A percentile compares a stretch with the other conserved stretches of the same genome.
phyloP scores from a whole-genome alignment of 257 asterid species.

The Rauvolfia tetraphylla region DNA sequence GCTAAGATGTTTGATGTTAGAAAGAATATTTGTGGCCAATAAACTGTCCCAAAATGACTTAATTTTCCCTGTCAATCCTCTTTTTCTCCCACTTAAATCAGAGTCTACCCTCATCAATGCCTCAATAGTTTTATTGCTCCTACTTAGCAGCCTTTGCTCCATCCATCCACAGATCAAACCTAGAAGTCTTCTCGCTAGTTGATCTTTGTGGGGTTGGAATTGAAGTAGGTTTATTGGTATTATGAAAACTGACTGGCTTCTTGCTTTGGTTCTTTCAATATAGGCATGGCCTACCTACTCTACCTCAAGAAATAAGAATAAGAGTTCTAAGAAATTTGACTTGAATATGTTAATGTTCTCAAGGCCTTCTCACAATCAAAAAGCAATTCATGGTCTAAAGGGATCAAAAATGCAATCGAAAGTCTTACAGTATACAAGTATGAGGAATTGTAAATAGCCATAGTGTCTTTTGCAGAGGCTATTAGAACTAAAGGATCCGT shows the following conservation, averaged over 20 bases:
- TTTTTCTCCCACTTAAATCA: slow-evolving; percentile 45
- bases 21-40: slow-evolving; percentile 39
- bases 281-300: slow-evolving; percentile 2
- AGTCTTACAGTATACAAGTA: slow-evolving; percentile 43
- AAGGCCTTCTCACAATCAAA: slow-evolving; percentile 6
- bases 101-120: slow-evolving; percentile 26
- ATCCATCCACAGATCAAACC: slow-evolving; percentile 14
- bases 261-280: slow-evolving; percentile 21
- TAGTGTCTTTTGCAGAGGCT: slow-evolving; percentile 36
- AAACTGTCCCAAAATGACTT: slow-evolving; percentile 3
- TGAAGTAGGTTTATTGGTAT: slow-evolving; percentile 33
- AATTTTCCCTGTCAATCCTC: slow-evolving; percentile 40
- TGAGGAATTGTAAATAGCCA: slow-evolving; percentile 50
- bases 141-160: slow-evolving; percentile 13
- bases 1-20: slow-evolving; percentile 32
- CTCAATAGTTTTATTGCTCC: slow-evolving; percentile 4
- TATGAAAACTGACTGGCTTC: slow-evolving; percentile 11
- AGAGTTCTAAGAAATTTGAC: neutral
- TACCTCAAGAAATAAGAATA: neutral
- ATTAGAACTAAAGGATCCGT: slow-evolving; percentile 45
- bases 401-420: slow-evolving; percentile 34
- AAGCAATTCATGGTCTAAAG: slow-evolving; percentile 29
- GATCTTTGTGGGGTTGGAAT: slow-evolving; percentile 49
- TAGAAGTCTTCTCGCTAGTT: slow-evolving; percentile 26
- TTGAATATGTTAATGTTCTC: neutral